Evolutionary conservation across 139 green algal genomes (phyloP), one percentile per base, ranked within the genome.

Genomic region (Nannochloris sp.): DNA sequence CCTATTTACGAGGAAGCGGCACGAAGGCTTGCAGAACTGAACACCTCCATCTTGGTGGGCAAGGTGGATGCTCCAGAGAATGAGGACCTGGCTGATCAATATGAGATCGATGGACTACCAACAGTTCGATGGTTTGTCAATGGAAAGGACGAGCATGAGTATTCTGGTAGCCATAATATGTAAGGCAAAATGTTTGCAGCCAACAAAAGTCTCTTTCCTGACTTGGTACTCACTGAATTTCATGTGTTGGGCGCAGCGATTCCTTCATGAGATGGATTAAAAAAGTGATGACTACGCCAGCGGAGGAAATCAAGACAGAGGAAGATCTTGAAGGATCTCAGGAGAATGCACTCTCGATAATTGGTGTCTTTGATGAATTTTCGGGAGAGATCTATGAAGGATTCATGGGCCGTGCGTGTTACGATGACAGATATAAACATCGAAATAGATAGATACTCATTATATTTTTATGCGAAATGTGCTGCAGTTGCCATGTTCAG

Each of bases 61-160:
- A 92, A 90, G 80, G 86, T 92, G 8, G 86, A 93, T 60, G 86
- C 83, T 44, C 90, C 86, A 14, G 75, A 78, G 37, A 75, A 91
- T 62, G 65, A 72, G 11, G 71, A 79, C 2, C 57, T 87, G 16
- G 85, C 50, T 12, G 57, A 67, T 49, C 83, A 86, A 69, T 85
- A 78, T 36, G 63, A 67, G 15, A 37, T 75, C 16, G 43, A 85
- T 66, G 87, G 87, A 48, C 91, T 89, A 72, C 87, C 87, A 49
- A 93, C 87, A 7, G 49, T 94, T 59, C 89, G 90, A 76, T 95
- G 87, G 87, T 92, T 95, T 66, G 73, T 88, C 23, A 69, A 92
- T 36, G 88, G 87, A 48, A 76, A 91, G 69, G 31, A 80, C 10
- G 66, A 61, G 2, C 87, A 92, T 53, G 93, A 89, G 75, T 68